A percentile compares a stretch with the other conserved stretches of the same genome.
Conservation (phyloP, 129 eudicot species). For the Flaveria robusta region DNA sequence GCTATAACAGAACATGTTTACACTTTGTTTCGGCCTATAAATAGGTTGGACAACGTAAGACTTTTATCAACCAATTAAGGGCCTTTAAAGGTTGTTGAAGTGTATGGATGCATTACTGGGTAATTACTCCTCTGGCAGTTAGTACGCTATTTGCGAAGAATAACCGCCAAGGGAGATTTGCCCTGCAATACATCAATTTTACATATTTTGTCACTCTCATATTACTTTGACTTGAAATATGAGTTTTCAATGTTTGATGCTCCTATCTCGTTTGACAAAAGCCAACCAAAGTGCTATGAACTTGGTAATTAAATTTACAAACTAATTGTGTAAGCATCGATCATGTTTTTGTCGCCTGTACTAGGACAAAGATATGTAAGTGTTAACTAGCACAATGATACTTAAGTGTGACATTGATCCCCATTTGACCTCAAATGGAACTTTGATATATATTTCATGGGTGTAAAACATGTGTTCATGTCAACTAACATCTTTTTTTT, state of each 20-base stretch:
- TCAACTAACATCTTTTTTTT: too few species aligned
- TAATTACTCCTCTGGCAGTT: conserved; percentile 9
- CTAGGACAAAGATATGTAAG: too few species aligned
- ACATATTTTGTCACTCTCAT: not conserved
- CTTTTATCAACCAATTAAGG: not conserved
- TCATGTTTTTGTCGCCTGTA: not conserved
- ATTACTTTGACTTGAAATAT: too few species aligned
- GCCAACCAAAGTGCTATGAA: not conserved
- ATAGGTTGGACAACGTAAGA: not conserved
- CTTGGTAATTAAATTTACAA: too few species aligned
- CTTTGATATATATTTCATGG: too few species aligned
- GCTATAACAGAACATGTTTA: not conserved
- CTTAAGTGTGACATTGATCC: not conserved
- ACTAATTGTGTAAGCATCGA: not conserved
- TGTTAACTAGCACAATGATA: too few species aligned
- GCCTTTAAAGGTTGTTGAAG: not conserved
- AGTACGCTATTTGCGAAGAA: not conserved
- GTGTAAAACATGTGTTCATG: too few species aligned
- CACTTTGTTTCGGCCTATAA: not conserved
- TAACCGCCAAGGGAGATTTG: conserved; percentile 15
- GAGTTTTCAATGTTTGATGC: too few species aligned
- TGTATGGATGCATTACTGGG: not conserved
- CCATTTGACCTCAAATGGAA: too few species aligned
- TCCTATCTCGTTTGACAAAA: too few species aligned
- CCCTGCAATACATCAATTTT: not conserved